These are phyloP conservation scores for Pisolithus microcarpus DNA, from an alignment of 768 basidiomycete species.

Conservation along the genomic window DNA sequence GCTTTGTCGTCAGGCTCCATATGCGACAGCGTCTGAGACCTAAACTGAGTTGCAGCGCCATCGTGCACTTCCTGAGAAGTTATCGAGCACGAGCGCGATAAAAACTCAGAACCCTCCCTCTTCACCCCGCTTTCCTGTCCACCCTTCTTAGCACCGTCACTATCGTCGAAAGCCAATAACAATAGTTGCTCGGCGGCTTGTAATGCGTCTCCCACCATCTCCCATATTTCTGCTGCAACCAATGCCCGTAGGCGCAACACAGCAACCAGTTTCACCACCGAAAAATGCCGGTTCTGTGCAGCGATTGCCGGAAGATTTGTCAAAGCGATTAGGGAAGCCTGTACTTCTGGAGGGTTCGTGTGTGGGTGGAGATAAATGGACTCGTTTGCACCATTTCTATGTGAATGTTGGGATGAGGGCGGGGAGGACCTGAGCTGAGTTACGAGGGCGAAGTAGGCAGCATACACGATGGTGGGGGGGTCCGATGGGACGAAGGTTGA, in stretches of 20 bases:
- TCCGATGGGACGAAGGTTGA: slow-evolving; percentile 39
- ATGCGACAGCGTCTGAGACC: slow-evolving; percentile 15
- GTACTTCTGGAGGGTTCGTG: neutral
- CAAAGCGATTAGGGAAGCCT: slow-evolving; percentile 13
- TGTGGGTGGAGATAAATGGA: neutral
- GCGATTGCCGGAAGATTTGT: slow-evolving; percentile 28
- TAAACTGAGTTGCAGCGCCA: slow-evolving; percentile 16
- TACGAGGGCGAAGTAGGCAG: slow-evolving; percentile 50
- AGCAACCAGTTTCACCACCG: slow-evolving; percentile 43
- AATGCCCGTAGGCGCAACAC: slow-evolving; percentile 54
- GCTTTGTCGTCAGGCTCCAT: neutral
- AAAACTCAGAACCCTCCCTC: slow-evolving; percentile 4
- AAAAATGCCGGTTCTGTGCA: slow-evolving; percentile 28
- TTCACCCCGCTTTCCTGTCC: slow-evolving; percentile 4
- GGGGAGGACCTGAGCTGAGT: slow-evolving; percentile 30
- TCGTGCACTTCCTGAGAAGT: slow-evolving; percentile 21
- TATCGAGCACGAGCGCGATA: slow-evolving; percentile 26
- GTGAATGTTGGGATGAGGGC: neutral
- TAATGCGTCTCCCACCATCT: slow-evolving; percentile 42
- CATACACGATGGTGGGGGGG: slow-evolving; percentile 47
- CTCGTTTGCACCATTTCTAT: too few species aligned
- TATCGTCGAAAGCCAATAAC: slow-evolving; percentile 28
- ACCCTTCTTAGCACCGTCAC: slow-evolving; percentile 3
- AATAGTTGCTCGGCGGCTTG: slow-evolving; percentile 43
- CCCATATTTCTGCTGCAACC: slow-evolving; percentile 49